Base-by-base conservation (phyloP, 164 flowering plant species). In the Dillenia turbinata region DNA sequence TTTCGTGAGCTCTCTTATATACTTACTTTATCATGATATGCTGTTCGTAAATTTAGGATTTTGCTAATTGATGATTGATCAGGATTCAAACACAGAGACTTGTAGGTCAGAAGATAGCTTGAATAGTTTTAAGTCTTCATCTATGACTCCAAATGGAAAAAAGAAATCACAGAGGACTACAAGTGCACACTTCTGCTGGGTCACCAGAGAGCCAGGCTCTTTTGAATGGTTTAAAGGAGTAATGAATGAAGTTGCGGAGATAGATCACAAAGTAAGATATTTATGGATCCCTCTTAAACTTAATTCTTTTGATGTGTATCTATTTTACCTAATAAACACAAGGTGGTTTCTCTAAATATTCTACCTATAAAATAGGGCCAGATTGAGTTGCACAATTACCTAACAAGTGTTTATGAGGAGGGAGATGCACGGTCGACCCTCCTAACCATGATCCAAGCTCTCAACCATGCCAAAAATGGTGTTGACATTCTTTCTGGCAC, bases 171-270 rank as follows among this genome's bases (percentile, higher is more conserved):
- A 78, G 64, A 86, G 83, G 72, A 79, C 84, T 5, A 81, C 78
- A 47, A 81, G 66, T 68, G 97, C 96, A 47, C 83, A 95, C 67
- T 95, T 95, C 79, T 91, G 85, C 66, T 95, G 99, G 99, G 97
- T 95, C 3, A 95, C 99, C 9, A 85, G 99, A 70, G 99, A 95
- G 56, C 81, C 88, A 12, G 96, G 96, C 3, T 95, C 99, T 9
- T 84, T 95, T 52, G 97, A 95, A 74, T 95, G 99, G 99, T 95
- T 95, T 59, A 91, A 88, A 81, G 97, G 94, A 63, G 96, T 85
- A 12, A 91, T 94, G 99, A 78, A 89, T 61, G 96, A 94, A 74
- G 85, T 94, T 24, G 93, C 99, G 47, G 96, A 85, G 70, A 82
- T 89, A 83, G 96, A 90, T 71, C 85, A 74, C 49, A 90, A 84